phyloP scores from a whole-genome alignment of 371 early-diverging fungal genomes.

The Mortierella sp. region DNA sequence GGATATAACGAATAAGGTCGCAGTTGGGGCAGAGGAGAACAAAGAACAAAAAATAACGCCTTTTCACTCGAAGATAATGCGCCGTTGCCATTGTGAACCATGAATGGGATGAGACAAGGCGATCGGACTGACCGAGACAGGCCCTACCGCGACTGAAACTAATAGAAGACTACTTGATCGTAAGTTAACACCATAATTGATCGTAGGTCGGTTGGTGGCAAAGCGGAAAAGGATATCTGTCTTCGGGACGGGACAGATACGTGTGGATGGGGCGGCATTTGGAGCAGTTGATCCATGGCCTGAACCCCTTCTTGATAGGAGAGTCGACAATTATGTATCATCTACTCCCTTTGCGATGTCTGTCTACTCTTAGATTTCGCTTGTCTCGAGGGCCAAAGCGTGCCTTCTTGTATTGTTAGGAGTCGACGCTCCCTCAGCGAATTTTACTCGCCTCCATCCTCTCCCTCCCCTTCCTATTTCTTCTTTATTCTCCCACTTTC shows the following conservation, averaged over 20 bases:
- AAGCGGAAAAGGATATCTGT: too few relatives aligned
- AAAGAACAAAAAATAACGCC: background rate
- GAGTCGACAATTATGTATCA: background rate
- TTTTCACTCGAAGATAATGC: background rate
- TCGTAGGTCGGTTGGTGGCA: background rate
- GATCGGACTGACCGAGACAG: constrained; percentile 9
- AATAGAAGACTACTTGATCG: background rate
- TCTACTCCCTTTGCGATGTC: background rate
- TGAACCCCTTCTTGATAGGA: background rate
- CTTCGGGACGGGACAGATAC: too few relatives aligned
- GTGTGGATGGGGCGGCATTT: too few relatives aligned
- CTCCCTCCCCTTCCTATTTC: background rate
- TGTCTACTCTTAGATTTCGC: background rate
- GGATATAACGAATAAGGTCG: background rate
- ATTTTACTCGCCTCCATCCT: background rate
- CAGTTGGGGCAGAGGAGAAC: background rate
- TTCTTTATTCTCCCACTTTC: background rate
- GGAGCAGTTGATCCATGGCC: too few relatives aligned
- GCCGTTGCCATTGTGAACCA: background rate
- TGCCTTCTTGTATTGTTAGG: background rate
- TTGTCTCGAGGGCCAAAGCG: background rate
- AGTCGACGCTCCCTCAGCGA: background rate
- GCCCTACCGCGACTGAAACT: constrained; percentile 5
- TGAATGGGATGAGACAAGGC: background rate
- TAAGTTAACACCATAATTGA: background rate